Percentiles rank a stretch among this genome's conserved stretches.
phyloP scores from a whole-genome alignment of 495 filamentous ascomycete genomes.

The Hypoxylon intermedium region DNA sequence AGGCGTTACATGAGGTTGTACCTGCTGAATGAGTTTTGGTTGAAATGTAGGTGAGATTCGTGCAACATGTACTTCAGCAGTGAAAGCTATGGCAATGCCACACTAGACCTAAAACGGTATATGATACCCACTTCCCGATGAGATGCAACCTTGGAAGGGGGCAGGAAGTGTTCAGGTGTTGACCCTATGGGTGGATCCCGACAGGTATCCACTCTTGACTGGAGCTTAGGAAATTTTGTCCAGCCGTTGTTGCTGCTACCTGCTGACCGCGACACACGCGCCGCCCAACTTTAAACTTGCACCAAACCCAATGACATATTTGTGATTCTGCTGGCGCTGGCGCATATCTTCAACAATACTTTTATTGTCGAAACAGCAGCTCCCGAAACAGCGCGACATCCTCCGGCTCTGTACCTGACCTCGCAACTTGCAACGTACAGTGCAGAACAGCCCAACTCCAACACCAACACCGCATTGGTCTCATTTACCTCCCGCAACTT shows the following conservation, averaged over 20 bases:
- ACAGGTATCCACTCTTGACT: constrained; percentile 4
- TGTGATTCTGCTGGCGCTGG: too few relatives aligned
- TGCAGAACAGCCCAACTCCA: too few relatives aligned
- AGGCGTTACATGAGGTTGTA: constrained; percentile 14
- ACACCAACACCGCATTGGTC: neutral
- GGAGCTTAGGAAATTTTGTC: too few relatives aligned
- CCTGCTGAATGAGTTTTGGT: constrained; percentile 6
- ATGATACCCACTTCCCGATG: neutral
- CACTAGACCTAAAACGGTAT: constrained; percentile 9
- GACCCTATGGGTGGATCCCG: neutral
- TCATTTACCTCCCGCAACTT: neutral
- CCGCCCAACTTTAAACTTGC: constrained; percentile 32
- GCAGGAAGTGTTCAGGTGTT: too few relatives aligned
- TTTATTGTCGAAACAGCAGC: neutral
- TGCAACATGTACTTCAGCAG: constrained; percentile 11
- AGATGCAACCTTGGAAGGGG: too few relatives aligned
- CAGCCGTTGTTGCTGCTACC: too few relatives aligned
- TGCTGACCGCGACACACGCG: constrained; percentile 35
- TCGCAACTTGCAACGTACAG: too few relatives aligned
- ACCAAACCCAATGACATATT: constrained; percentile 37
- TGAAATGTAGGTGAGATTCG: constrained; percentile 9
- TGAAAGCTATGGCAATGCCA: neutral
- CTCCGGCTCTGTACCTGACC: too few relatives aligned
- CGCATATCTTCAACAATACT: neutral
- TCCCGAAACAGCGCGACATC: neutral